Base-by-base conservation (phyloP, 31 red algal genomes). In the Endocladia muricata region DNA sequence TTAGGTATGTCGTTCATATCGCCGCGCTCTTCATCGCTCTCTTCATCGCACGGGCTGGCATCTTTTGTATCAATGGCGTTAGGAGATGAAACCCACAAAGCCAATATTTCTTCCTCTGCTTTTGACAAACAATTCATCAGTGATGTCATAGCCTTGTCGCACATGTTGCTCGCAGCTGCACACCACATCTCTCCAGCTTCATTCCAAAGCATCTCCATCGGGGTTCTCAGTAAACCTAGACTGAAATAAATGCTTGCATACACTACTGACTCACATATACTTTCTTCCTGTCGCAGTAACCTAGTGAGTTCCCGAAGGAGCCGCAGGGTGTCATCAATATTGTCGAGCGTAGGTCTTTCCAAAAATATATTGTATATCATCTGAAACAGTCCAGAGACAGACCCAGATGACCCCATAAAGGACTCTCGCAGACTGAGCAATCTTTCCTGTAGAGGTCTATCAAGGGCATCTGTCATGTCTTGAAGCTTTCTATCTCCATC, bases 171-270 rank as follows among this genome's bases (percentile, higher is more conserved):
- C 29, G 75, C 81, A 69, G 67, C 70, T 26, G 76, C 34, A 36
- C 41, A 29, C 79, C 74, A 68, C 31, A 92, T 52, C 21, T 73
- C 61, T 58, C 61, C 43, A 49, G 88, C 88, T 54, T 51, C 42
- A 28, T 67, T 47, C 88, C 88, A 92, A 37, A 92, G 49, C 25
- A 82, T 67, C 32, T 78, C 78, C 58, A 92, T 56, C 36, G 73
- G 74, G 3, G 79, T 92, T 36, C 73, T 79, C 13, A 92, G 60
- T 4, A 92, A 35, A 19, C 88, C 88, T 40, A 84, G 38, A 76
- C 58, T 44, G 37, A 92, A 92, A 41, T 85, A 75, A 61, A 70
- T 59, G 34, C 68, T 56, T 43, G 73, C 66, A 2, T 36, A 17
- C 32, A 79, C 49, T 37, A 80, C 43, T 13, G 51, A 39, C n/a